These are phyloP conservation scores for Mallotus nudiflorus DNA, from an alignment of 345 rosid genomes.

Conservation along the genomic window DNA sequence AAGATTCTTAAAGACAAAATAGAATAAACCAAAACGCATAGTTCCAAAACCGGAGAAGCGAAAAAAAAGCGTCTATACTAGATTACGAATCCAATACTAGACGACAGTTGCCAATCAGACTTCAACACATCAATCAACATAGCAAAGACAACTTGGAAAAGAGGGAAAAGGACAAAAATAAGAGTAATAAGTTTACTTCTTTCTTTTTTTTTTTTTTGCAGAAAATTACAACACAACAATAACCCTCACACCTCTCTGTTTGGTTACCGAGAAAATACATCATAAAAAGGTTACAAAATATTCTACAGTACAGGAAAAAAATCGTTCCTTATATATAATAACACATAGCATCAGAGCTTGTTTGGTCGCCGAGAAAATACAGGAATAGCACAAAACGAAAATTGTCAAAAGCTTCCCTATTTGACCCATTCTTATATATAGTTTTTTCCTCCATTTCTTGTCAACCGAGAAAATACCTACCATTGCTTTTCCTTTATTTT, in stretches of 20 bases:
- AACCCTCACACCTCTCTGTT: constrained; percentile 18
- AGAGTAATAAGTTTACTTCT: neutral
- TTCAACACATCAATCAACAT: constrained; percentile 15
- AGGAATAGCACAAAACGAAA: neutral
- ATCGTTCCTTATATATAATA: neutral
- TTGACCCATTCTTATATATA: too few species aligned
- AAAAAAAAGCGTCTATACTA: constrained; percentile 17
- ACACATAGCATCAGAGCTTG: neutral
- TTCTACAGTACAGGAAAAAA: neutral
- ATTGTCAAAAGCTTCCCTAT: too few species aligned
- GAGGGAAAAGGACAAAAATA: neutral
- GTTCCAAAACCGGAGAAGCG: constrained; percentile 55
- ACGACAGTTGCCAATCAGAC: constrained; percentile 23
- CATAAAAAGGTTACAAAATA: neutral
- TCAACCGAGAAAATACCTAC: too few species aligned
- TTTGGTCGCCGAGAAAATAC: constrained; percentile 15
- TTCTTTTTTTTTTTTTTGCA: too few species aligned
- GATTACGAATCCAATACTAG: constrained; percentile 24
- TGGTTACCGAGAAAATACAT: constrained; percentile 22
- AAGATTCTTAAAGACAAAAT: constrained; percentile 60
- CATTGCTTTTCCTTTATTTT: constrained; percentile 1
- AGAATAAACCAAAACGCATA: constrained; percentile 64
- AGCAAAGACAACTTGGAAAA: neutral
- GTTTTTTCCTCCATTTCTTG: neutral
- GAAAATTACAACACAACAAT: neutral